A percentile compares a stretch with the other conserved stretches of the same genome.
phyloP scores from a whole-genome alignment of 2,329 filamentous ascomycete genomes.

The Aspergillus sojae region DNA sequence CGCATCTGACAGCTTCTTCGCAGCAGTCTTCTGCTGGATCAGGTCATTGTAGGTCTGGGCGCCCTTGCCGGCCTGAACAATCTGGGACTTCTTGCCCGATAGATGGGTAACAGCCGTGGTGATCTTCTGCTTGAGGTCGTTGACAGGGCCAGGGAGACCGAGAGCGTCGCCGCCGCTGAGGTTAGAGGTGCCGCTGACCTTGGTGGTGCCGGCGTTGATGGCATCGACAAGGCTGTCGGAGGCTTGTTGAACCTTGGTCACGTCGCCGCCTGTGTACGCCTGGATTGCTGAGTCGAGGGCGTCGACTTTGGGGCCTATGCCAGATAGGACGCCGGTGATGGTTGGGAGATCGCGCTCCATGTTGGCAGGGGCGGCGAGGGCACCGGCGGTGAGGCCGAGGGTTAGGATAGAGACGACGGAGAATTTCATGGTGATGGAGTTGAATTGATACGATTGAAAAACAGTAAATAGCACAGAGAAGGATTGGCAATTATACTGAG shows the following conservation, averaged over 20 bases:
- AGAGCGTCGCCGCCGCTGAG: constrained; percentile 17
- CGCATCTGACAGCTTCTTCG: constrained; percentile 7
- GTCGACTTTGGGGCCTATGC: constrained; percentile 17
- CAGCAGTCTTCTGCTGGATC: constrained; percentile 6
- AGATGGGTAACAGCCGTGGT: constrained; percentile 7
- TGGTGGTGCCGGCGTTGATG: constrained; percentile 15
- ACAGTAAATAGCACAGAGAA: no score
- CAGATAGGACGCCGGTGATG: constrained; percentile 14
- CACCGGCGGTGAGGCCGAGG: constrained; percentile 10
- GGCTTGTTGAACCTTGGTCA: constrained; percentile 9
- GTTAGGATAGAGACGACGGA: not conserved
- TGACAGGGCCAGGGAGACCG: constrained; percentile 15
- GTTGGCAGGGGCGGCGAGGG: constrained; percentile 14
- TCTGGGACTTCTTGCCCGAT: constrained; percentile 10
- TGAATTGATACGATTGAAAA: no score
- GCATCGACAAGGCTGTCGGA: constrained; percentile 15
- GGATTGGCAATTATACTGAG: no score
- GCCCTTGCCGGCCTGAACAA: constrained; percentile 14
- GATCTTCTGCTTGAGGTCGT: constrained; percentile 16
- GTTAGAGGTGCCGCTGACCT: constrained; percentile 8
- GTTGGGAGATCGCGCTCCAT: constrained; percentile 17
- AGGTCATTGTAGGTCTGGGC: constrained; percentile 11
- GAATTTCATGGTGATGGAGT: constrained; percentile 1
- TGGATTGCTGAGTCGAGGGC: constrained; percentile 14
- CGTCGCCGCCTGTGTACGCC: constrained; percentile 13